Percentiles rank a stretch among this genome's conserved stretches.
These are phyloP conservation scores for Dictyostelium discoideum DNA, from an alignment of 78 protist genomes.

Conservation along the genomic window DNA sequence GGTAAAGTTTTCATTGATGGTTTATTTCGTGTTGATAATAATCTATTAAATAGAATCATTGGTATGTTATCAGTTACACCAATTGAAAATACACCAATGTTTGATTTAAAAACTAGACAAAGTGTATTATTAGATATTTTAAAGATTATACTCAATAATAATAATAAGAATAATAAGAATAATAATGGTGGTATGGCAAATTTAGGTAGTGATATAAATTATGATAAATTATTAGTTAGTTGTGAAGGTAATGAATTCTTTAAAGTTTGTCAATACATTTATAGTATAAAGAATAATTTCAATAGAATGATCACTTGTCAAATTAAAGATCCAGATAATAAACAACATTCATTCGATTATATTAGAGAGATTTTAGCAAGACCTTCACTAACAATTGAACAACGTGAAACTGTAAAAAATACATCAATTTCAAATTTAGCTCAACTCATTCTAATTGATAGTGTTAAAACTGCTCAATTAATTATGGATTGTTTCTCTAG, in stretches of 20 bases:
- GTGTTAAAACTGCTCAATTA: slow-evolving; percentile 59
- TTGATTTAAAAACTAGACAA: slow-evolving; percentile 1
- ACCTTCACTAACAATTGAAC: background rate
- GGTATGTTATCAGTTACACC: slow-evolving; percentile 34
- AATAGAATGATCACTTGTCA: slow-evolving; percentile 63
- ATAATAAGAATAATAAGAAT: background rate
- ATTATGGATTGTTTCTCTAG: slow-evolving; percentile 68
- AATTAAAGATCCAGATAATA: slow-evolving; percentile 38
- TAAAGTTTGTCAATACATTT: slow-evolving; percentile 48
- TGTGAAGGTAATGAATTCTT: slow-evolving; percentile 73
- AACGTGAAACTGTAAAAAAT: background rate
- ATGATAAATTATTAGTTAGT: slow-evolving; percentile 10
- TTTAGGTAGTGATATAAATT: background rate
- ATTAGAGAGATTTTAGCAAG: slow-evolving; percentile 17
- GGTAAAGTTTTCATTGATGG: slow-evolving; percentile 15
- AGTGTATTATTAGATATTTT: background rate
- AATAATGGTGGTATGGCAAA: background rate
- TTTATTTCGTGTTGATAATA: background rate
- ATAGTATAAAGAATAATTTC: slow-evolving; percentile 13
- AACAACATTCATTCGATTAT: slow-evolving; percentile 8
- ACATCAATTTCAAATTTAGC: slow-evolving; percentile 53
- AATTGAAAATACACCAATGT: slow-evolving; percentile 20
- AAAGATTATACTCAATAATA: background rate
- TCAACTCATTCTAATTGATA: slow-evolving; percentile 62
- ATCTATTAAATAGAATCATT: slow-evolving; percentile 24